Base-by-base conservation (phyloP, 1,139 yeast genomes). In the Saccharomyces pastorianus region DNA sequence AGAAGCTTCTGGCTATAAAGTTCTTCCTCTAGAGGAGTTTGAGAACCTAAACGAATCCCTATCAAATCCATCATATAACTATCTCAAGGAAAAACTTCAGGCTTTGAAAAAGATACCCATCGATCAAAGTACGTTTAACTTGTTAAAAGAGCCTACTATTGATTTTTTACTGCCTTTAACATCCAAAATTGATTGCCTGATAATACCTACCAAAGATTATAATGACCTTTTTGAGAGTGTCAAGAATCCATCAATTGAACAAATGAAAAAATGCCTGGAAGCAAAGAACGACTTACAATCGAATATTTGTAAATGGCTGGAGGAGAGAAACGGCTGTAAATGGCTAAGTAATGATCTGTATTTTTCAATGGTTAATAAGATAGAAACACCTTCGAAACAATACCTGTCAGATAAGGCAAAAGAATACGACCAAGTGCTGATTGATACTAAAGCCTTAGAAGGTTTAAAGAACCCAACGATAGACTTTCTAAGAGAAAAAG, bases 1-100 rank as follows among this genome's bases (percentile, higher is more conserved):
- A 20, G 44, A 38, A 25, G n/a, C 25, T 38, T 38, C 44, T 17
- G 44, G 44, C 13, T 17, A 17, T 17, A 38, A 38, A 38, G 44
- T 20, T 4, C 23, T 38, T 20, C 13, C 25, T 17, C n/a, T 17
- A 11, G 44, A 38, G 17, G 44, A 38, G 44, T 38, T 17, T 20
- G 8, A 9, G 23, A 17, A 38, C 25, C 9, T 38, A 9, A 38
- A 38, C 8, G 25, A 51, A n/a, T 28, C 46, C 17, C 34, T 56
- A 7, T 50, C 60, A 1, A 56, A 53, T 4, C 72, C 73, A n/a
- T 53, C 69, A 0, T 50, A 63, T 23, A 64, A 65, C 4, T 73
- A 73, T 51, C 57, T 78, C 48, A 55, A 53, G 4, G 60, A 64
- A 26, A 72, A 71, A 17, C 44, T 38, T 38, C 25, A 38, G 11